A percentile compares a stretch with the other conserved stretches of the same genome.
These are phyloP conservation scores for Diplotaxis tenuifolia DNA, from an alignment of 345 rosid genomes.

Conservation along the genomic window DNA sequence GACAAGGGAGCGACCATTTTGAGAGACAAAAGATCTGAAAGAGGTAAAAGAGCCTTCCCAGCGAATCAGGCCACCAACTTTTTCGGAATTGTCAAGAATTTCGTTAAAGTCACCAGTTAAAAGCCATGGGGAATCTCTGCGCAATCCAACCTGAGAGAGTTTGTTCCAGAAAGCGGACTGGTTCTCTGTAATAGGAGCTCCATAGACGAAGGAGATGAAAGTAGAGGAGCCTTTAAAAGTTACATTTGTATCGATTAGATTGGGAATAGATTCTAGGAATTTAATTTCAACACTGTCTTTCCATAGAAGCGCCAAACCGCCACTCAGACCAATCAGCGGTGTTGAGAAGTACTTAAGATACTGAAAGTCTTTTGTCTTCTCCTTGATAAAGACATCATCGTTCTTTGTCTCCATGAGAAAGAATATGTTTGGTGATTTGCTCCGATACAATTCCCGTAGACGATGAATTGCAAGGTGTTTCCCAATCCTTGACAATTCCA, in stretches of 20 bases:
- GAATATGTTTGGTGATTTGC: no score
- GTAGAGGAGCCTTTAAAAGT: not conserved
- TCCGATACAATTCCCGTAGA: no score
- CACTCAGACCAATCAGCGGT: no score
- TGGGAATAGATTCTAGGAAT: not conserved
- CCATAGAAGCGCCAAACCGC: no score
- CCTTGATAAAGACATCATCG: no score
- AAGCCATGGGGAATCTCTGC: not conserved
- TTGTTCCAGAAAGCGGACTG: not conserved
- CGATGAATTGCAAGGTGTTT: no score
- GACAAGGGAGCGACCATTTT: no score
- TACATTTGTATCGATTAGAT: not conserved
- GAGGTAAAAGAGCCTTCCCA: not conserved
- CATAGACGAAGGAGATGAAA: not conserved
- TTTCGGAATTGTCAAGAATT: not conserved
- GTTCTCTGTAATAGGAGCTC: not conserved
- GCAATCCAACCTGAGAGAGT: not conserved
- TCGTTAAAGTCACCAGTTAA: not conserved
- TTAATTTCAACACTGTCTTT: no score
- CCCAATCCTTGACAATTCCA: no score
- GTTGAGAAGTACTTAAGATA: no score
- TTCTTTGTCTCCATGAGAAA: no score
- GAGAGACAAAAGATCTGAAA: not conserved
- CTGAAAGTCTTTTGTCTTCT: no score
- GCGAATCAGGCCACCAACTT: not conserved